Evolutionary conservation across 2,329 filamentous ascomycete species (phyloP).

Genomic region (Sclerotiophoma versabilis): DNA sequence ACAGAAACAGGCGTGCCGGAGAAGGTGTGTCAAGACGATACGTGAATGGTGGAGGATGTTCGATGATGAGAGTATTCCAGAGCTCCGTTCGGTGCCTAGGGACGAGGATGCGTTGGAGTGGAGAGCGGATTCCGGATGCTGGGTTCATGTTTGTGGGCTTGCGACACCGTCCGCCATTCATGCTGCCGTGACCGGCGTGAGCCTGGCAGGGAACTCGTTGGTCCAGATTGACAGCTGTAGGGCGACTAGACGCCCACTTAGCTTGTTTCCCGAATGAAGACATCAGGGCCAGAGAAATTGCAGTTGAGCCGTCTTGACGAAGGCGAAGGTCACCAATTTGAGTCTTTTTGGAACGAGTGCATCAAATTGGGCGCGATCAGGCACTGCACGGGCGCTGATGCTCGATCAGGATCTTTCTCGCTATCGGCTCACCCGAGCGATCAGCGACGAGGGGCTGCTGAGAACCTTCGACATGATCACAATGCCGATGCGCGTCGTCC

Average conservation of each 20-base stretch:
- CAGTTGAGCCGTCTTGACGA: conserved; percentile 18
- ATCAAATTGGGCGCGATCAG: conserved; percentile 34
- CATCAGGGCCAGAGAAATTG: conserved; percentile 22
- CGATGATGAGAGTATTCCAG: neutral
- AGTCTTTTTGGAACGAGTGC: conserved; percentile 27
- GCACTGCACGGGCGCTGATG: conserved; percentile 37
- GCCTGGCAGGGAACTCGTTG: conserved; percentile 34
- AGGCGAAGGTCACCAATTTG: conserved; percentile 11
- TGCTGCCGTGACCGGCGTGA: conserved; percentile 34
- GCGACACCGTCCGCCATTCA: conserved; percentile 26
- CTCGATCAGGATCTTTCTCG: conserved; percentile 36
- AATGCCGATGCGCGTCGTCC: conserved; percentile 31
- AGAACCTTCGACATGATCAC: conserved; percentile 28
- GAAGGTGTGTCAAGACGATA: conserved; percentile 6
- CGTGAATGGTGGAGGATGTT: conserved; percentile 8
- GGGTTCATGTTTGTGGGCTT: conserved; percentile 31
- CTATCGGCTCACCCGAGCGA: conserved; percentile 41
- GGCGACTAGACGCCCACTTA: conserved; percentile 39
- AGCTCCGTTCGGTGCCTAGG: conserved; percentile 5
- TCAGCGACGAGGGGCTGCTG: conserved; percentile 41
- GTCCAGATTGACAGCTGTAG: conserved; percentile 40
- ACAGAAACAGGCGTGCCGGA: conserved; percentile 10
- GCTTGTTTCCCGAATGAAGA: conserved; percentile 16
- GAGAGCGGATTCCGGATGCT: conserved; percentile 28
- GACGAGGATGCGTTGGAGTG: conserved; percentile 16